Percentiles rank a stretch among this genome's conserved stretches.
These are phyloP conservation scores for Raphidocelis subcapitata DNA, from an alignment of 139 green algal species.

Conservation along the genomic window DNA sequence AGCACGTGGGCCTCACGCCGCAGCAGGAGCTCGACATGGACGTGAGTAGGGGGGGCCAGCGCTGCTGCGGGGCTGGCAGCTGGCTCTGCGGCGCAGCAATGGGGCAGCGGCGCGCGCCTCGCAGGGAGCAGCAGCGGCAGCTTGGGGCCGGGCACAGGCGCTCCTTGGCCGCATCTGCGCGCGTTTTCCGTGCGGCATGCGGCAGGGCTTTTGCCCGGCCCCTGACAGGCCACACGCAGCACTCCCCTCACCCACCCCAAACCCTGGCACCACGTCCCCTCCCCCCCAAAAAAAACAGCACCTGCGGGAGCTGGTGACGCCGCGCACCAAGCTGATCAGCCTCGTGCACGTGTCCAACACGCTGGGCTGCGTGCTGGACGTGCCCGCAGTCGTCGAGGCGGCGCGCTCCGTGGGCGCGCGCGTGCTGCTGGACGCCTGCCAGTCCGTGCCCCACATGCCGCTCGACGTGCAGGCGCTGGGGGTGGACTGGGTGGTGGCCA, in stretches of 20 bases:
- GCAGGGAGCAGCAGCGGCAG: neutral
- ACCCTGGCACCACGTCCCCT: no score
- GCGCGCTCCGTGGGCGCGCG: conserved; percentile 64
- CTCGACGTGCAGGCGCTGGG: conserved; percentile 88
- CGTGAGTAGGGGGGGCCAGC: neutral
- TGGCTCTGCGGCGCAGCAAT: no score
- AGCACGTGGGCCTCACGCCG: conserved; percentile 61
- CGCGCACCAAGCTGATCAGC: conserved; percentile 80
- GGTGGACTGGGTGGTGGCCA: conserved; percentile 94
- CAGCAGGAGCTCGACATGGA: conserved; percentile 75
- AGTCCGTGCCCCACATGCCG: conserved; percentile 95
- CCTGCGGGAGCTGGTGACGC: conserved; percentile 46
- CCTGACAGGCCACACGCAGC: no score
- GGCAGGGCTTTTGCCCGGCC: no score
- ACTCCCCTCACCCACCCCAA: no score
- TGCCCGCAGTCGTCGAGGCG: conserved; percentile 37
- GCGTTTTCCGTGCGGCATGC: no score
- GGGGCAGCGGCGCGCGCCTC: neutral
- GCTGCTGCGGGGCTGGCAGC: no score
- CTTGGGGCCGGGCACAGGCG: no score
- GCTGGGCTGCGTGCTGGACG: conserved; percentile 74
- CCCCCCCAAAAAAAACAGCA: no score
- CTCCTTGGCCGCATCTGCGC: no score
- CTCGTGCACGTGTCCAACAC: conserved; percentile 95
- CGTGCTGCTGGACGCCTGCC: conserved; percentile 96